Evolutionary conservation across 192 early-diverging fungal species (phyloP).

Genomic region (Coemansia sp.): DNA sequence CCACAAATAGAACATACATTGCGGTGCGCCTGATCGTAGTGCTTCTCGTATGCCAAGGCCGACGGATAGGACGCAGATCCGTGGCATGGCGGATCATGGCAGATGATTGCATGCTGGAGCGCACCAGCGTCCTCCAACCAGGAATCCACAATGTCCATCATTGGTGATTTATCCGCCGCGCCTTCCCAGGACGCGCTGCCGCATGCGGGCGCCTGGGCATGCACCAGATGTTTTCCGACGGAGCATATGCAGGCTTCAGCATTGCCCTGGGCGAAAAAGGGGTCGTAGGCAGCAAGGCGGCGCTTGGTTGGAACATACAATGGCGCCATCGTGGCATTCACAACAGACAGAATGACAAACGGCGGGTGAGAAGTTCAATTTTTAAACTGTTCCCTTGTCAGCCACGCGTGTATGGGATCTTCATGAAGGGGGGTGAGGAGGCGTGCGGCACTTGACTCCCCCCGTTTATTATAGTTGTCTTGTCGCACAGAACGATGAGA

Average conservation of each 20-base stretch:
- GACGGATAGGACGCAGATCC: slow-evolving; percentile 20
- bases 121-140: slow-evolving; percentile 2
- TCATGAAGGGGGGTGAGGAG: not conserved
- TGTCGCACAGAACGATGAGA: too few species aligned
- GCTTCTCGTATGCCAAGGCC: slow-evolving; percentile 30
- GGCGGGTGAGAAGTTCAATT: not conserved
- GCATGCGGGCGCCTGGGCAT: not conserved
- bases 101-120: slow-evolving; percentile 20
- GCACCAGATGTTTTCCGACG: slow-evolving; percentile 16
- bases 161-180: not conserved
- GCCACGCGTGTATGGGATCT: slow-evolving; percentile 18
- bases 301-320: slow-evolving; percentile 47
- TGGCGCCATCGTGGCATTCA: slow-evolving; percentile 15
- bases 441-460: not conserved
- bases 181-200: not conserved
- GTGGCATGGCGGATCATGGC: slow-evolving; percentile 43
- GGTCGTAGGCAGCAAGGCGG: slow-evolving; percentile 28
- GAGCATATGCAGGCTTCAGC: slow-evolving; percentile 22
- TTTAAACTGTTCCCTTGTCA: not conserved
- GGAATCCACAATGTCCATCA: slow-evolving; percentile 6
- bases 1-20: slow-evolving; percentile 27
- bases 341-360: not conserved
- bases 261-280: slow-evolving; percentile 44
- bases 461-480: not conserved
- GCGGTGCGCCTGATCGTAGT: slow-evolving; percentile 48